Percentiles rank a stretch among this genome's conserved stretches.
Conservation (phyloP, 768 basidiomycete genomes). For the Russula griseocarnosa region DNA sequence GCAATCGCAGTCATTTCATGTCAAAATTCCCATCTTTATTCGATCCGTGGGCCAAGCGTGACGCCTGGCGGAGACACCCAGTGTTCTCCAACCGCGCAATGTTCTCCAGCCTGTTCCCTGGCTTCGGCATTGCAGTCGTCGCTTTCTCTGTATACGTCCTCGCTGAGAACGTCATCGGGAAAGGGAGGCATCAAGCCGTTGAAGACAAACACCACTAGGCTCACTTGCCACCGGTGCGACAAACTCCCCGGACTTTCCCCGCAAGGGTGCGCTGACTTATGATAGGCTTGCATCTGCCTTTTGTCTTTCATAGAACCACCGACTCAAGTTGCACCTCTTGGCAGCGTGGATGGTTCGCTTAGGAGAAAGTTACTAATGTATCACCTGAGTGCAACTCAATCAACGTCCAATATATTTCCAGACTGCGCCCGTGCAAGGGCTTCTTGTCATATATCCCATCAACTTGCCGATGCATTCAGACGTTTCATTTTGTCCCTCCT, state of each 20-base stretch:
- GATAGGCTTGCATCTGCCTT: neutral
- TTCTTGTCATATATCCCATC: neutral
- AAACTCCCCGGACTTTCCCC: neutral
- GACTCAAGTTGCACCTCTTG: neutral
- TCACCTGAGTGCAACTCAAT: neutral
- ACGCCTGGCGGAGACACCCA: conserved; percentile 89
- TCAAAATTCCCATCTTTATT: conserved; percentile 62
- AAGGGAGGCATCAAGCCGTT: conserved; percentile 29
- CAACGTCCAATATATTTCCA: neutral
- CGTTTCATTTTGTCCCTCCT: neutral
- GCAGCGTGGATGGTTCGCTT: neutral
- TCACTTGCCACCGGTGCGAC: neutral
- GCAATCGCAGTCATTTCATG: conserved; percentile 12
- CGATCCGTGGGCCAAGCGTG: conserved; percentile 92
- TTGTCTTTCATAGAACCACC: neutral
- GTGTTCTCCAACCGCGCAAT: conserved; percentile 82
- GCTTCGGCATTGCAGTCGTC: conserved; percentile 88
- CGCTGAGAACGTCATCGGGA: conserved; percentile 59
- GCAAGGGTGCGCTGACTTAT: neutral
- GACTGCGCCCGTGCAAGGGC: neutral
- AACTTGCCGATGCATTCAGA: neutral
- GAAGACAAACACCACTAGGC: conserved; percentile 25
- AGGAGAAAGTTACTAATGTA: neutral
- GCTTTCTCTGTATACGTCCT: conserved; percentile 91
- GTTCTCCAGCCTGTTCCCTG: conserved; percentile 90